Base-by-base conservation (phyloP, 129 eudicot species). In the Calendula officinalis region DNA sequence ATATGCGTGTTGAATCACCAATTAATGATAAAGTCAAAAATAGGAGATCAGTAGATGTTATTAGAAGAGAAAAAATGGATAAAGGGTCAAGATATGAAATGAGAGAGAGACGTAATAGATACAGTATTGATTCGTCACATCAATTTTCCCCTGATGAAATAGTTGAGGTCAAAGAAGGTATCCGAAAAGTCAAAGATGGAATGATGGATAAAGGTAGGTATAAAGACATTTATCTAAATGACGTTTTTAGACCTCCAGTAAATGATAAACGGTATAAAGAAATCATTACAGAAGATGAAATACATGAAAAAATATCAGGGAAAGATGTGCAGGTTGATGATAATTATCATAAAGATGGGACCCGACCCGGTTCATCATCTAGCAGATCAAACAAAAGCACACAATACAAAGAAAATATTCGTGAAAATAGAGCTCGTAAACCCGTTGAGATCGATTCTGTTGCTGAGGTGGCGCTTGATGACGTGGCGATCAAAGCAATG, bases 381-480 rank as follows among this genome's bases (percentile, higher is more conserved):
- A 71, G 58, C 57, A 53, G 49, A 75, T 72, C 76, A 30, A 69
- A 68, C 40, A 74, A 6, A 64, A 64, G 55, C 43, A 64, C 71
- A 53, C 67, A 61, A 11, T 68, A 55, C 45, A 81, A 78, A 71
- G 80, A 61, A 30, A 70, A 62, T 39, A 66, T 71, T 57, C 83
- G 76, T 56, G 71, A 75, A 47, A 69, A 60, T 56, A 73, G 41
- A 53, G 71, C 64, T 17, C 79, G 48, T 47, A 80, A 71, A 76
- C 74, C 75, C 16, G 75, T 52, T 22, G 77, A 80, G 71, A 56
- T 54, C 17, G 88, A 84, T 8, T 58, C 77, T 52, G 68, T 62
- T 41, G 68, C 64, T 57, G 75, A 71, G 67, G 87, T 84, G 33
- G 86, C 96, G 55, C 91, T 88, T 58, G 96, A 88, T 70, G 96